A percentile compares a stretch with the other conserved stretches of the same genome.
Conservation (phyloP, 805 yeast species). For the Lachancea nothofagi region DNA sequence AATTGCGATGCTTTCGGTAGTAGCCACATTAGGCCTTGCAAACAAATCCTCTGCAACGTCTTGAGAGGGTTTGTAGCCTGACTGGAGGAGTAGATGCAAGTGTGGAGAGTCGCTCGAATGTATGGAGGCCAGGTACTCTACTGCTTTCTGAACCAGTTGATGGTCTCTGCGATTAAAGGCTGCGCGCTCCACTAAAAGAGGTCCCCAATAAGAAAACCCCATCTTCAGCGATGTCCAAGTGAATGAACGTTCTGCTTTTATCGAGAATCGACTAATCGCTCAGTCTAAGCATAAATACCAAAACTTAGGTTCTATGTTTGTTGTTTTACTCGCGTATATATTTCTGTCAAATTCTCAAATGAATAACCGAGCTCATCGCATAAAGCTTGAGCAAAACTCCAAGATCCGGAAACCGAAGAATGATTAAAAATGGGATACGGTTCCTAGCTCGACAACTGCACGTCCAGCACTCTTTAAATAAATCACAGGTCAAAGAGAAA, state of each 20-base stretch:
- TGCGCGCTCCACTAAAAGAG: constrained; percentile 8
- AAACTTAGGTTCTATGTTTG: background rate
- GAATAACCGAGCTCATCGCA: constrained; percentile 4
- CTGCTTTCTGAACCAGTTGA: background rate
- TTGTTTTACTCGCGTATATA: background rate
- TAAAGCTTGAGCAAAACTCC: too few species aligned
- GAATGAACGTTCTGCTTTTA: too few species aligned
- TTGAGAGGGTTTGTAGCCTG: background rate
- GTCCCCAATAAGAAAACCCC: constrained; percentile 6
- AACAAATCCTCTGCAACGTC: background rate
- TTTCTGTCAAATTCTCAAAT: background rate
- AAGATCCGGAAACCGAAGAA: background rate
- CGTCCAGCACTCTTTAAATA: background rate
- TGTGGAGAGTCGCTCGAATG: background rate
- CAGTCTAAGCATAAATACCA: too few species aligned
- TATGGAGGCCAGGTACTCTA: constrained; percentile 1
- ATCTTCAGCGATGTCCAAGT: too few species aligned
- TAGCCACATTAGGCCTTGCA: background rate
- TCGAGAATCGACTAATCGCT: too few species aligned
- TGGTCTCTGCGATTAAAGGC: constrained; percentile 4
- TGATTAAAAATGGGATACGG: background rate
- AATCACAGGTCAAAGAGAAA: constrained; percentile 9
- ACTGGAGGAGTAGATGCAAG: background rate
- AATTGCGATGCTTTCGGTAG: background rate
- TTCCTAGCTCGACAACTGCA: background rate